Evolutionary conservation across 768 basidiomycete species (phyloP), one percentile per base, ranked within the genome.

Genomic region (Suillus subluteus): DNA sequence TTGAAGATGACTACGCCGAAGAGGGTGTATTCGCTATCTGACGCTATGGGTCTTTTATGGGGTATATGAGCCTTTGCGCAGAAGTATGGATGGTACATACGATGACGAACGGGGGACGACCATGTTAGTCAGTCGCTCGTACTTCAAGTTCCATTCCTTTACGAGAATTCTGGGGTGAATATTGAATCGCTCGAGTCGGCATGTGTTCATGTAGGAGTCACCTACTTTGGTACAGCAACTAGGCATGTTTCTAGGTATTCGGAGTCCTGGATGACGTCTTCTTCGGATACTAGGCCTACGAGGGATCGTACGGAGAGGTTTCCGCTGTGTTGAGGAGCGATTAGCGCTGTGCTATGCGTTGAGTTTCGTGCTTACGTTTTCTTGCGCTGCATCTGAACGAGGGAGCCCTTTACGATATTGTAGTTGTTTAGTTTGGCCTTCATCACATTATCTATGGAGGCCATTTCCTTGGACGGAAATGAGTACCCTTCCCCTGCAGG

Each of bases 231-330:
- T 38, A 99, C 95, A 7, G 96, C 96, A 7, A 99, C 95, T 8
- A 98, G 79, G 35, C 96, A 77, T 0, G 96, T 96, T 77, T 99
- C 94, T 70, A 99, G 81, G 75, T 95, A 98, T 75, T 99, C 98
- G 3, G 95, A 97, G 66, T 96, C 91, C 63, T 88, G 84, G 59
- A 98, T 84, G 73, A 98, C 87, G 74, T 98, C 87, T 9, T 91
- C 89, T 68, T 88, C 86, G 46, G 88, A 86, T 43, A 99, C 93
- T 30, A 98, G 81, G 62, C 98, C 96, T 21, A 86, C 88, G 32
- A 99, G 82, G 9, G 94, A 92, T 64, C 93, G 87, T 44, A 94
- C 90, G 40, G 96, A 96, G n/a, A 99, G 86, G 76, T 98, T 98
- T 2, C 98, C 98, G 23, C 96, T 98, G 73, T 44, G 56, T 23